phyloP scores from a whole-genome alignment of 2,329 filamentous ascomycete species.

The Cercospora zeina region DNA sequence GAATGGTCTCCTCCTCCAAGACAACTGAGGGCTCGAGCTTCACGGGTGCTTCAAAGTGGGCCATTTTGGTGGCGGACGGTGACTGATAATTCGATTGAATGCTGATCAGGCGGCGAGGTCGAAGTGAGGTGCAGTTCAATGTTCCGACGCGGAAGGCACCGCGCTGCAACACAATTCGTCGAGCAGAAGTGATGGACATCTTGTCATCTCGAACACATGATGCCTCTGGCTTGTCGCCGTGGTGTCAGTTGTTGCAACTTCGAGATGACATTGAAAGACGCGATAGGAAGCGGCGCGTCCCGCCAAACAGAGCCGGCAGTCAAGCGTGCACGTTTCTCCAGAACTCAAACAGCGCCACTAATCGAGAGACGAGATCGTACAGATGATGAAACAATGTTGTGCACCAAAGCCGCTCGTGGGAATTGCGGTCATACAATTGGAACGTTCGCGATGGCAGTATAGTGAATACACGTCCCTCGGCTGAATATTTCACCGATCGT shows the following conservation, averaged over 20 bases:
- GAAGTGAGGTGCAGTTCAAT: background rate
- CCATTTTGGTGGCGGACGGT: background rate
- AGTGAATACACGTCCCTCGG: too few species aligned
- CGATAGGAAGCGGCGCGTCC: background rate
- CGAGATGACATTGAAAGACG: background rate
- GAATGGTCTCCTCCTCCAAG: slow-evolving; percentile 37
- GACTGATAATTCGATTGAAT: background rate
- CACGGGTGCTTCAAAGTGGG: background rate
- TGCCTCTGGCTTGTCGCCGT: background rate
- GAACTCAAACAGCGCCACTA: too few species aligned
- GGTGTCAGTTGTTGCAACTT: background rate
- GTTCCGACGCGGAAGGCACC: background rate
- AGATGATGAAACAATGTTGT: too few species aligned
- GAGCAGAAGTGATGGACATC: background rate
- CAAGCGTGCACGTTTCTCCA: background rate
- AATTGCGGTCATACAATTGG: too few species aligned
- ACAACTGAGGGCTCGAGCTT: background rate
- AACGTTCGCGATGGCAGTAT: too few species aligned
- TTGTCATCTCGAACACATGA: background rate
- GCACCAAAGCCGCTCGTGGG: too few species aligned
- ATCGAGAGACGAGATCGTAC: too few species aligned
- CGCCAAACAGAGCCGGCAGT: background rate
- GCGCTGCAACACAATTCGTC: background rate
- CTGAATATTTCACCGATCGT: too few species aligned
- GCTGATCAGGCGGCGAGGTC: background rate